Conservation (phyloP, 305 asterid species). For the Rubia peregrina region DNA sequence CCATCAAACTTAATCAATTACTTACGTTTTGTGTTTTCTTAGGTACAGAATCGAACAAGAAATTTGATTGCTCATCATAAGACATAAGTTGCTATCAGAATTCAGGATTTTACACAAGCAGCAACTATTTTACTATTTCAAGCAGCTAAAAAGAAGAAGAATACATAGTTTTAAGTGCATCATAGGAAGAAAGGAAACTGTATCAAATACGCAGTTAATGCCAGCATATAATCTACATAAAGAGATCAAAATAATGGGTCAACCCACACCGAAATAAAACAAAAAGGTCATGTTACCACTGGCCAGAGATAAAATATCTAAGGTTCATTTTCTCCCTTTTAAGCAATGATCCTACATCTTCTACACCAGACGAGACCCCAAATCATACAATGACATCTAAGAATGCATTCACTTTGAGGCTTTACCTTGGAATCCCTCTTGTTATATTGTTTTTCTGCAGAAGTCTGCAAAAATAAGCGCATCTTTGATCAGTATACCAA, state of each 20-base stretch:
- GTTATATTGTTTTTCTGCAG: constrained; percentile 80
- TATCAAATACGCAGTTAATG: not conserved
- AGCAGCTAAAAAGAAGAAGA: not conserved
- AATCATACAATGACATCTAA: constrained; percentile 38
- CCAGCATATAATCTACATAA: not conserved
- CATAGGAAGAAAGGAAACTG: not conserved
- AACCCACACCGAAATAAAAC: not conserved
- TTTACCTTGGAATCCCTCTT: constrained; percentile 64
- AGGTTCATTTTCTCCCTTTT: not conserved
- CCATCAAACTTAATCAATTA: not conserved
- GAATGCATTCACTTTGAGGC: constrained; percentile 24
- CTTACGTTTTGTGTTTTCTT: not conserved
- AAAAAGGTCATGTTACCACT: not conserved
- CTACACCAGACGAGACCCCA: not conserved
- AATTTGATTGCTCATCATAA: not conserved
- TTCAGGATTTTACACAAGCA: not conserved
- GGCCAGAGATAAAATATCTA: too few species aligned
- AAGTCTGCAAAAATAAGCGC: constrained; percentile 43
- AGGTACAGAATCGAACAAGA: not conserved
- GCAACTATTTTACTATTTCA: not conserved
- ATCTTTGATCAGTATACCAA: constrained; percentile 11
- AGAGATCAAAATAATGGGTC: not conserved
- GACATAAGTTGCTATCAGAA: not conserved
- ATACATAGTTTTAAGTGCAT: not conserved
- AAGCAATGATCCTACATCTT: not conserved